Evolutionary conservation across 164 flowering plant genomes (phyloP).

Genomic region (Dillenia suffruticosa): DNA sequence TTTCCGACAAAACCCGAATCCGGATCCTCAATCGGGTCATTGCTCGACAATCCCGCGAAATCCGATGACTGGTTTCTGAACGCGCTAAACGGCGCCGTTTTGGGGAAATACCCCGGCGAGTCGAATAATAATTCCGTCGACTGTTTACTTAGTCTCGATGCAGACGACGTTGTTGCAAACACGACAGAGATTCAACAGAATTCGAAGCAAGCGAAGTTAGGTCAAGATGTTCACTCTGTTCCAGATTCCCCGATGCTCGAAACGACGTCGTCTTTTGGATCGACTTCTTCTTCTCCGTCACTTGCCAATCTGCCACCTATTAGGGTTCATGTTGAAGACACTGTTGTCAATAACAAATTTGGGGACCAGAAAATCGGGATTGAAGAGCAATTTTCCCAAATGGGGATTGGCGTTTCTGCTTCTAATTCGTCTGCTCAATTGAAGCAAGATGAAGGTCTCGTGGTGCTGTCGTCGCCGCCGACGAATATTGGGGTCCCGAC

Average conservation of each 20-base stretch:
- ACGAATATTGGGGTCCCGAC: slow-evolving; percentile 12
- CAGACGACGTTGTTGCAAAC: slow-evolving; percentile 7
- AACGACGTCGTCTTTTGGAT: slow-evolving; percentile 68
- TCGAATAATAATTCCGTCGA: slow-evolving; percentile 44
- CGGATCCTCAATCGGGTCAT: slow-evolving; percentile 36
- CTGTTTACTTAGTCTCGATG: slow-evolving; percentile 48
- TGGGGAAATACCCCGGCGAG: slow-evolving; percentile 16
- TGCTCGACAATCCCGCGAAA: slow-evolving; percentile 32
- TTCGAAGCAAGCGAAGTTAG: slow-evolving; percentile 25
- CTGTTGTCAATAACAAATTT: slow-evolving; percentile 9
- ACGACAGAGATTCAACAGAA: not conserved
- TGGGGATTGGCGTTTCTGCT: slow-evolving; percentile 28
- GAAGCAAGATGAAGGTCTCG: slow-evolving; percentile 48
- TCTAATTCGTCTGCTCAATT: slow-evolving; percentile 3
- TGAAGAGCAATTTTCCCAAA: slow-evolving; percentile 69
- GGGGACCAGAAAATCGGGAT: slow-evolving; percentile 44
- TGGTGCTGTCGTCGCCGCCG: slow-evolving; percentile 32
- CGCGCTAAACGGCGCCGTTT: slow-evolving; percentile 42
- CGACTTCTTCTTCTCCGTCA: slow-evolving; percentile 68
- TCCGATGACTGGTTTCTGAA: slow-evolving; percentile 58
- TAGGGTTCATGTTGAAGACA: slow-evolving; percentile 55
- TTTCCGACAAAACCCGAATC: slow-evolving; percentile 35
- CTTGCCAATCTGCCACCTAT: slow-evolving; percentile 70
- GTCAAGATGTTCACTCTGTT: slow-evolving; percentile 52
- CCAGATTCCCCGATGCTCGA: slow-evolving; percentile 90